A percentile compares a stretch with the other conserved stretches of the same genome.
Evolutionary conservation across 495 filamentous ascomycete genomes (phyloP).

Genomic region (Aspergillus asperescens): DNA sequence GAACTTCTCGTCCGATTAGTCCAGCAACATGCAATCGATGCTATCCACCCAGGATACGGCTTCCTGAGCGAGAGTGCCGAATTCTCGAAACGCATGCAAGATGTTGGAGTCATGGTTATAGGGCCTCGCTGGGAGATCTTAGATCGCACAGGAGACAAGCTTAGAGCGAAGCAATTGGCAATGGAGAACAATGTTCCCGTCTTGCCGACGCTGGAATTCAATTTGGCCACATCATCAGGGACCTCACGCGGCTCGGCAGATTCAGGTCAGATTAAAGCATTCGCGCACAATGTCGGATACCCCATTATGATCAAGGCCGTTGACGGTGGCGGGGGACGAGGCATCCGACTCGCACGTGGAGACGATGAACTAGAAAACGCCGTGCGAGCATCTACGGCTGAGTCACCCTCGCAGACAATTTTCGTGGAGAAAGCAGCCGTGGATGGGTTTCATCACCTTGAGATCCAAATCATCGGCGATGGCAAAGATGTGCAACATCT

Average conservation of each 20-base stretch:
- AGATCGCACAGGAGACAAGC: slow-evolving; percentile 50
- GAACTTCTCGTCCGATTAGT: slow-evolving; percentile 39
- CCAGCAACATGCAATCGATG: slow-evolving; percentile 47
- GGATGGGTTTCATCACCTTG: slow-evolving; percentile 50
- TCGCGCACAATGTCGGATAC: slow-evolving; percentile 43
- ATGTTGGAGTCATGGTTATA: slow-evolving; percentile 46
- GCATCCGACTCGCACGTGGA: slow-evolving; percentile 39
- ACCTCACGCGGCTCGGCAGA: slow-evolving; percentile 32
- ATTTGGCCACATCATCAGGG: neutral
- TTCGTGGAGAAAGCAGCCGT: slow-evolving; percentile 51
- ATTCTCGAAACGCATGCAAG: slow-evolving; percentile 47
- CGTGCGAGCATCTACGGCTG: slow-evolving; percentile 40
- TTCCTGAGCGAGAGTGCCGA: slow-evolving; percentile 57
- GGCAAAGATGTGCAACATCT: slow-evolving; percentile 48
- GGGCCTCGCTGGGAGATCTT: slow-evolving; percentile 52
- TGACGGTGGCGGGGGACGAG: slow-evolving; percentile 49
- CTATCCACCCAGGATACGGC: slow-evolving; percentile 59
- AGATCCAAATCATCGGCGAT: slow-evolving; percentile 57
- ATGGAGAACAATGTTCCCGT: slow-evolving; percentile 50
- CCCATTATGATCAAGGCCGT: slow-evolving; percentile 57
- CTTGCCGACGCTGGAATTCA: slow-evolving; percentile 37
- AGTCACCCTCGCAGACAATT: slow-evolving; percentile 47
- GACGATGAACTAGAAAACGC: slow-evolving; percentile 35
- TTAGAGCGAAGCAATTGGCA: slow-evolving; percentile 51
- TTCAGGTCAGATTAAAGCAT: slow-evolving; percentile 34